Percentiles rank a stretch among this genome's conserved stretches.
These are phyloP conservation scores for Pleurotus eryngii DNA, from an alignment of 768 basidiomycete species.

Conservation along the genomic window DNA sequence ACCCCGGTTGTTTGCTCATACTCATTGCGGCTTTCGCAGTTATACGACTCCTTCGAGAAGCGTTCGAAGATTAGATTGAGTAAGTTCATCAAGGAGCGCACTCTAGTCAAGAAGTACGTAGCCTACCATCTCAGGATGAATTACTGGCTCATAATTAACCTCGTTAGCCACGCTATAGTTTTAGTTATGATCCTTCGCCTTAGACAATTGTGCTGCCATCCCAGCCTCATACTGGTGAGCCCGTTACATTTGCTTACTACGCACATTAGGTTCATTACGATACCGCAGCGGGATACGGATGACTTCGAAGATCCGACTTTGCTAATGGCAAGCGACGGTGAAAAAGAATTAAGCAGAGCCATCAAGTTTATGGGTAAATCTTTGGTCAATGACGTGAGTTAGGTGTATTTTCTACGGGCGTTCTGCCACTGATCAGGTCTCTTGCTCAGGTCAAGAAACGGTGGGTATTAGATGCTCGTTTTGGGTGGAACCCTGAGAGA, in stretches of 20 bases:
- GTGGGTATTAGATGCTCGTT: slow-evolving; percentile 10
- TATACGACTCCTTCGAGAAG: slow-evolving; percentile 59
- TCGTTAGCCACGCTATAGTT: not conserved
- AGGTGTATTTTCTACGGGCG: not conserved
- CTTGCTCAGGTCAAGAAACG: slow-evolving; percentile 32
- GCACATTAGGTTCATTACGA: not conserved
- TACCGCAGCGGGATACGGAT: slow-evolving; percentile 36
- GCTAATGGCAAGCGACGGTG: slow-evolving; percentile 42
- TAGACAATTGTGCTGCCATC: slow-evolving; percentile 72
- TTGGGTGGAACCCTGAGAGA: not conserved
- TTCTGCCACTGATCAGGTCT: not conserved
- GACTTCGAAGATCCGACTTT: slow-evolving; percentile 49
- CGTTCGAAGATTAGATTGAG: slow-evolving; percentile 51
- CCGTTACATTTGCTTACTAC: not conserved
- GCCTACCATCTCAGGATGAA: not conserved
- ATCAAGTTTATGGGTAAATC: slow-evolving; percentile 39
- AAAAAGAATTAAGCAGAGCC: slow-evolving; percentile 59
- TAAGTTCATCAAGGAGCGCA: slow-evolving; percentile 60
- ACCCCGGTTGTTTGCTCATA: not conserved
- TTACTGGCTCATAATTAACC: slow-evolving; percentile 35
- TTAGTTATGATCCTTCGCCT: slow-evolving; percentile 74
- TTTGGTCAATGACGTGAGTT: slow-evolving; percentile 38
- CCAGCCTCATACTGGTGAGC: slow-evolving; percentile 62
- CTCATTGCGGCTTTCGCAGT: slow-evolving; percentile 24
- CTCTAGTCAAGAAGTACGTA: slow-evolving; percentile 67